Conservation (phyloP, 2,329 filamentous ascomycete genomes). For the Canariomyces notabilis region DNA sequence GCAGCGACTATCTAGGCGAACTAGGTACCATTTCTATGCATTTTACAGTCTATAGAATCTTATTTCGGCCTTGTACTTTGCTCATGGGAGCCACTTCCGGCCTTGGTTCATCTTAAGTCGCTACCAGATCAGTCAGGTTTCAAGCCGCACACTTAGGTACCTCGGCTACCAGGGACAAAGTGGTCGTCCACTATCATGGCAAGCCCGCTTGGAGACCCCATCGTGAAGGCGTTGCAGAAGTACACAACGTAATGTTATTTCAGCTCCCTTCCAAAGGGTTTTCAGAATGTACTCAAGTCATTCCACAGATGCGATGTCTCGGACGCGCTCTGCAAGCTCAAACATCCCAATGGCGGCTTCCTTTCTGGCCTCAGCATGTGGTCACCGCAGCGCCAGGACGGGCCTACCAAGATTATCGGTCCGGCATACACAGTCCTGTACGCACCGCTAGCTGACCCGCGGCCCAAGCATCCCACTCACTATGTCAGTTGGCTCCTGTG, state of each 20-base stretch:
- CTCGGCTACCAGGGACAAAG: constrained; percentile 5
- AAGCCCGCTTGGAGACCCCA: constrained; percentile 26
- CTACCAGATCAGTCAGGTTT: no score
- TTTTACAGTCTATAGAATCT: no score
- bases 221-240: constrained; percentile 30
- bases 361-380: constrained; percentile 50
- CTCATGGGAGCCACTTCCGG: no score
- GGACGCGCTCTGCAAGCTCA: constrained; percentile 48
- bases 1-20: no score
- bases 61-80: no score
- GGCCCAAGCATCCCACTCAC: constrained; percentile 40
- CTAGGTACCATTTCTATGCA: no score
- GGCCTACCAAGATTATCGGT: constrained; percentile 48
- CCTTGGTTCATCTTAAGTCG: not conserved
- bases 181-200: constrained; percentile 14
- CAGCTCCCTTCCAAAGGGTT: no score
- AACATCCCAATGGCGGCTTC: constrained; percentile 46
- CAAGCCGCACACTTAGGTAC: no score
- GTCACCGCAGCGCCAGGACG: constrained; percentile 47
- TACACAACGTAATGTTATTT: constrained; percentile 37
- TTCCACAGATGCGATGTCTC: constrained; percentile 47
- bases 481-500: constrained; percentile 34
- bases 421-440: constrained; percentile 52
- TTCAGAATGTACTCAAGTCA: not conserved
- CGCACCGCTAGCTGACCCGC: constrained; percentile 41